phyloP scores from a whole-genome alignment of 1,284 basidiomycete genomes.

The Boletus sp. region DNA sequence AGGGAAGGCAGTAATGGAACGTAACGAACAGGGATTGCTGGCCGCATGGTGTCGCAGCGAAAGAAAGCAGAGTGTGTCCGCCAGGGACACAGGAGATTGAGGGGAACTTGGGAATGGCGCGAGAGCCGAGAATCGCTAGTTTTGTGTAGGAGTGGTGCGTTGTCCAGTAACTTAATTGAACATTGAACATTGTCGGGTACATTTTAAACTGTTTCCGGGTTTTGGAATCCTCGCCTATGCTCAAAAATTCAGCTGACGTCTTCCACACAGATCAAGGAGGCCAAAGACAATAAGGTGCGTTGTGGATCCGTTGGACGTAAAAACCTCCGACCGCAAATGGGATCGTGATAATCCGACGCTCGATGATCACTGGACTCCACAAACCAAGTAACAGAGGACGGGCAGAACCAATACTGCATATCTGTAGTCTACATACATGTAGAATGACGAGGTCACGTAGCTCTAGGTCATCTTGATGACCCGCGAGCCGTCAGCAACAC shows the following conservation, averaged over 20 bases:
- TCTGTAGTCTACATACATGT: not conserved
- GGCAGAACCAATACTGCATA: not conserved
- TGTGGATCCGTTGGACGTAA: too few relatives aligned
- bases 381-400: not conserved
- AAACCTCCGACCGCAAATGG: too few relatives aligned
- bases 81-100: slow-evolving; percentile 12
- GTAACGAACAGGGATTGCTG: slow-evolving; percentile 10
- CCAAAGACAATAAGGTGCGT: too few relatives aligned
- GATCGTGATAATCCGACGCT: too few relatives aligned
- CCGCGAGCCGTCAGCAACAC: slow-evolving; percentile 67
- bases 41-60: slow-evolving; percentile 17
- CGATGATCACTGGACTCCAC: not conserved
- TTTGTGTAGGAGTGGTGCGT: not conserved
- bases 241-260: not conserved
- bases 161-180: too few relatives aligned
- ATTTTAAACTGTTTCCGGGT: too few relatives aligned
- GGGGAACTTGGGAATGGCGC: too few relatives aligned
- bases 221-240: not conserved
- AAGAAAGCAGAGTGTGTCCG: not conserved
- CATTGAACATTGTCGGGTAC: not conserved
- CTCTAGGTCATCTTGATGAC: slow-evolving; percentile 71
- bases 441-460: not conserved
- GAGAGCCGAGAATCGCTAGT: not conserved
- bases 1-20: slow-evolving; percentile 13
- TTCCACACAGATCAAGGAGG: not conserved